These are phyloP conservation scores for Eucalyptus fibrosa DNA, from an alignment of 345 rosid genomes.

Conservation along the genomic window DNA sequence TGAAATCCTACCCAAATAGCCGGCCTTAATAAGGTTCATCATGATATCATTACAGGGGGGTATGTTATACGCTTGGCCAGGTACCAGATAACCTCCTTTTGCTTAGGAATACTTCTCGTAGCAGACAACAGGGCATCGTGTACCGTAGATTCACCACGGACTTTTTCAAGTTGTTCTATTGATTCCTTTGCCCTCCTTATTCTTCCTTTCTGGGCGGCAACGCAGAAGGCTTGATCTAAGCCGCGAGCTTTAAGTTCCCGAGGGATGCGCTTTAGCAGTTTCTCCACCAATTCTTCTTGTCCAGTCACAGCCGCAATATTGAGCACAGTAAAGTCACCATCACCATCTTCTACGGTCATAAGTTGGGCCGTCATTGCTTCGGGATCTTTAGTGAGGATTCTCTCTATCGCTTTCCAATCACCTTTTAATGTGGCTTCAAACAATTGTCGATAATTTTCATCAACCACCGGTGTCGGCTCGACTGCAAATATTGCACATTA, in stretches of 20 bases:
- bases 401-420: not conserved
- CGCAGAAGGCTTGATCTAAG: not conserved
- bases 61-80: not conserved
- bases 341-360: not conserved
- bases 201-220: not conserved
- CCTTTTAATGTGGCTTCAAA: not conserved
- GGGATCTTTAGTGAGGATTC: not conserved
- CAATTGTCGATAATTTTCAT: not conserved
- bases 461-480: not conserved
- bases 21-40: not conserved
- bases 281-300: not conserved
- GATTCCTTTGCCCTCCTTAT: not conserved
- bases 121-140: not conserved
- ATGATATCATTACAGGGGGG: not conserved
- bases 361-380: fast-evolving
- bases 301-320: not conserved
- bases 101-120: not conserved
- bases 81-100: not conserved
- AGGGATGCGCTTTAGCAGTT: not conserved
- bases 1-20: not conserved
- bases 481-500: too few relatives aligned
- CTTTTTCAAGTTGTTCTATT: not conserved
- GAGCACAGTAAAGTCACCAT: not conserved
- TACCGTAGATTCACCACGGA: not conserved
- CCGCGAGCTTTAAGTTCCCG: not conserved